These are phyloP conservation scores for Colletotrichum paranaense DNA, from an alignment of 2,329 filamentous ascomycete genomes.

Conservation along the genomic window DNA sequence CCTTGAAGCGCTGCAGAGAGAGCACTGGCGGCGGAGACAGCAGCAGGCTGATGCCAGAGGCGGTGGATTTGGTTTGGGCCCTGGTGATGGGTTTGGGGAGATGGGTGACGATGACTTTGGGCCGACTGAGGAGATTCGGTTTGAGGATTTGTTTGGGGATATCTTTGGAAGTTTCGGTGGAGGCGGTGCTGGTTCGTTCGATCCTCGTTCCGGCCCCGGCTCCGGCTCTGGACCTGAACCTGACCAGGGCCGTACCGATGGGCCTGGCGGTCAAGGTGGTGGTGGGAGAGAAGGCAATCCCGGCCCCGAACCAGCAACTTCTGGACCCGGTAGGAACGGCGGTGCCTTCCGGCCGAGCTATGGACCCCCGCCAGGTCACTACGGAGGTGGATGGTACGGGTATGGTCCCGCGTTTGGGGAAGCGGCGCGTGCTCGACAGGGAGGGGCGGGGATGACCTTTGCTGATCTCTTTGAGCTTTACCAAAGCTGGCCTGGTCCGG, in stretches of 20 bases:
- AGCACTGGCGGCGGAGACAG: not conserved
- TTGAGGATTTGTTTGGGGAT: constrained; percentile 7
- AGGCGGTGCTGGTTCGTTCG: not conserved
- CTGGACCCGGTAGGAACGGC: not conserved
- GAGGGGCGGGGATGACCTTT: constrained; percentile 13
- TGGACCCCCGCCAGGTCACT: not conserved
- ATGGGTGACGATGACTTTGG: not conserved
- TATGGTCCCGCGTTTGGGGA: not conserved
- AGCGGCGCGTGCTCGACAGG: not conserved
- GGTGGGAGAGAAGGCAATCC: too few species aligned
- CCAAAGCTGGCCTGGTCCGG: not conserved
- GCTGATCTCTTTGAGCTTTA: constrained; percentile 12
- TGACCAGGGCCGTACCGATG: too few species aligned
- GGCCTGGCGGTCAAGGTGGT: too few species aligned
- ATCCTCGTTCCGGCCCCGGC: not conserved
- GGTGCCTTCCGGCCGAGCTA: not conserved
- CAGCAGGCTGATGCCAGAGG: not conserved
- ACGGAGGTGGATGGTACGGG: not conserved
- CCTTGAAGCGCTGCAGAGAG: not conserved
- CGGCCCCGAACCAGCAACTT: not conserved
- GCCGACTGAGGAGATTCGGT: not conserved
- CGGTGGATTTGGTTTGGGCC: not conserved
- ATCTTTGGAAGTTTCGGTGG: not conserved
- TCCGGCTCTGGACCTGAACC: too few species aligned
- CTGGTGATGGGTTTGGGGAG: not conserved